These are phyloP conservation scores for Quercus berberidifolia DNA, from an alignment of 306 rosid genomes.

Conservation along the genomic window DNA sequence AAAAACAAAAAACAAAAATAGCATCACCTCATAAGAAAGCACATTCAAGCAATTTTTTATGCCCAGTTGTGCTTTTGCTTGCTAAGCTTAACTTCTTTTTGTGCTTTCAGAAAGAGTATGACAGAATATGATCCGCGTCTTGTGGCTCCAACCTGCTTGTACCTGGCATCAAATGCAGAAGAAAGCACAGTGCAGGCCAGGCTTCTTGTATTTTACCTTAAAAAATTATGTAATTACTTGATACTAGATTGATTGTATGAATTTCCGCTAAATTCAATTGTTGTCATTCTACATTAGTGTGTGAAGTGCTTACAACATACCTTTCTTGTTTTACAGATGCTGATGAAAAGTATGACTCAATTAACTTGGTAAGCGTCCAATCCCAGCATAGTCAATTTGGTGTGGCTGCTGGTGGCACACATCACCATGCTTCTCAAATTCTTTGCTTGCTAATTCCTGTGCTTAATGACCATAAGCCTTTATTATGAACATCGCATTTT, in stretches of 20 bases:
- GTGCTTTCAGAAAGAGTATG: slow-evolving; percentile 74
- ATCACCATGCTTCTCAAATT: not conserved
- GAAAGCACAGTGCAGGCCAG: slow-evolving; percentile 92
- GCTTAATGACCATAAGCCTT: not conserved
- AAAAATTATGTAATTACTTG: slow-evolving; percentile 49
- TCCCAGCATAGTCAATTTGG: not conserved
- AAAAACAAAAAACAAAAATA: too few relatives aligned
- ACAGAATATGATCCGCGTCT: slow-evolving; percentile 87
- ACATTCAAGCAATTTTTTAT: too few relatives aligned
- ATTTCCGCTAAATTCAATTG: slow-evolving; percentile 5
- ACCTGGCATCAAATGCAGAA: slow-evolving; percentile 89
- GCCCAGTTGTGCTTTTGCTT: too few relatives aligned
- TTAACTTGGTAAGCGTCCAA: not conserved
- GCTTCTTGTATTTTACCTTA: slow-evolving; percentile 72
- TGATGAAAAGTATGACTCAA: too few relatives aligned
- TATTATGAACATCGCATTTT: too few relatives aligned
- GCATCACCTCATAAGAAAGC: too few relatives aligned
- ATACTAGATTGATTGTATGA: slow-evolving; percentile 16
- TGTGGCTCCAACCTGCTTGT: slow-evolving; percentile 92
- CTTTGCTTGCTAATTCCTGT: not conserved
- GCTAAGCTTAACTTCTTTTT: not conserved
- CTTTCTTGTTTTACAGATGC: too few relatives aligned
- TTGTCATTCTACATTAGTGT: not conserved
- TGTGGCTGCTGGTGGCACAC: not conserved
- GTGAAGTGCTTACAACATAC: too few relatives aligned